Percentiles rank a stretch among this genome's conserved stretches.
Evolutionary conservation across 805 yeast genomes (phyloP).

Genomic region (Schwanniomyces vanrijiae): DNA sequence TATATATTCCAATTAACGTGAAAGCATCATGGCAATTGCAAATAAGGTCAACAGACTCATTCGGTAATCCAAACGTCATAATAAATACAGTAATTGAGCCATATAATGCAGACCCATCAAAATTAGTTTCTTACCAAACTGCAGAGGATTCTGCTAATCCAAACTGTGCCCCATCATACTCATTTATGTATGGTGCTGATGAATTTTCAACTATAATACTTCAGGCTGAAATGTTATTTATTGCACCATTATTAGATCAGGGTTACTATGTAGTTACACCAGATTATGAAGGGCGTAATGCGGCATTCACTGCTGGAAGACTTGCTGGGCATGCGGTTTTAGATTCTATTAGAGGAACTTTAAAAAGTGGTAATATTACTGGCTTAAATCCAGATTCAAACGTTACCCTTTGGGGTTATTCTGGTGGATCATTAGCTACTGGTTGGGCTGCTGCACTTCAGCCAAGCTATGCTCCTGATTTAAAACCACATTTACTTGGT

Average conservation of each 20-base stretch:
- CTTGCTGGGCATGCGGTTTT: slow-evolving; percentile 23
- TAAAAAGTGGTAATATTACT: slow-evolving; percentile 14
- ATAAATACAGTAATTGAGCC: slow-evolving; percentile 21
- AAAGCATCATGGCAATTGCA: slow-evolving; percentile 22
- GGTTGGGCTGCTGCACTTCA: slow-evolving; percentile 28
- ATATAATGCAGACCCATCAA: slow-evolving; percentile 19
- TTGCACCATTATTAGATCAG: slow-evolving; percentile 15
- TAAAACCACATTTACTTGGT: slow-evolving; percentile 14
- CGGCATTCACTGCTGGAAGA: slow-evolving; percentile 22
- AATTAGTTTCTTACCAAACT: slow-evolving; percentile 21
- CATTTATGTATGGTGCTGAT: slow-evolving; percentile 14
- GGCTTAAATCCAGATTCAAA: slow-evolving; percentile 19
- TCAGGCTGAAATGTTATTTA: slow-evolving; percentile 15
- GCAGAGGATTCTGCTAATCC: slow-evolving; percentile 19
- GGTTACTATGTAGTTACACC: slow-evolving; percentile 17
- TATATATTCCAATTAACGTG: slow-evolving; percentile 7
- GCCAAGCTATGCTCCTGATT: slow-evolving; percentile 30
- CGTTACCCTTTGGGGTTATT: slow-evolving; percentile 27
- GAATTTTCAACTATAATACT: slow-evolving; percentile 9
- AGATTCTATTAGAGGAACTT: slow-evolving; percentile 24
- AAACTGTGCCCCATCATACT: slow-evolving; percentile 23
- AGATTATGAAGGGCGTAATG: slow-evolving; percentile 28
- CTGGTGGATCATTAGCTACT: slow-evolving; percentile 31
- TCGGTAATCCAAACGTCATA: slow-evolving; percentile 17
- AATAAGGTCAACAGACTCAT: slow-evolving; percentile 20